These are phyloP conservation scores for Lachnellula cervina DNA, from an alignment of 2,329 filamentous ascomycete genomes.

Conservation along the genomic window DNA sequence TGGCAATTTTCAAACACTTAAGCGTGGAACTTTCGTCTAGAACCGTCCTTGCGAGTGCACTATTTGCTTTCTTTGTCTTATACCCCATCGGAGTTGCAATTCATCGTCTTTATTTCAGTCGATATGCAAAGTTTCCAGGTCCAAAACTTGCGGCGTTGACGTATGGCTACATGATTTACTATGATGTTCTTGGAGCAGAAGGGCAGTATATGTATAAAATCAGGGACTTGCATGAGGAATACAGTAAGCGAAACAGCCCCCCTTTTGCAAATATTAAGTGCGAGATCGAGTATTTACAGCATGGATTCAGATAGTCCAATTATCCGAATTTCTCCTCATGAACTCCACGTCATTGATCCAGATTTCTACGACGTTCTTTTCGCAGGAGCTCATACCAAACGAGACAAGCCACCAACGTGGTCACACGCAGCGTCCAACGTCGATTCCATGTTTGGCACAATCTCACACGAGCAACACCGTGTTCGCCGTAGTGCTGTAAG, in stretches of 20 bases:
- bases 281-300: background rate
- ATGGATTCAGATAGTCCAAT: slow-evolving; percentile 11
- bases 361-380: slow-evolving; percentile 21
- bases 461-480: slow-evolving; percentile 14
- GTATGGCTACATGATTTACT: slow-evolving; percentile 31
- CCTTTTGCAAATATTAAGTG: background rate
- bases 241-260: slow-evolving; percentile 25
- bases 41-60: too few species aligned
- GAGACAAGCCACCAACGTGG: slow-evolving; percentile 17
- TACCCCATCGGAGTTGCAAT: background rate
- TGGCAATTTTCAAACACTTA: too few species aligned
- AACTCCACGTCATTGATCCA: slow-evolving; percentile 17
- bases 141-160: slow-evolving; percentile 28
- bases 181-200: slow-evolving; percentile 35
- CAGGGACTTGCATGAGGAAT: slow-evolving; percentile 38
- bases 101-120: slow-evolving; percentile 15
- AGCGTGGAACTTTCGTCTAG: too few species aligned
- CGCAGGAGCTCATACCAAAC: slow-evolving; percentile 10
- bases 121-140: slow-evolving; percentile 22
- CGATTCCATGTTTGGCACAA: slow-evolving; percentile 14
- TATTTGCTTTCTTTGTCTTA: background rate
- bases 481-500: slow-evolving; percentile 14
- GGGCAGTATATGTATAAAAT: slow-evolving; percentile 42
- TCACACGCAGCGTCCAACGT: slow-evolving; percentile 4
- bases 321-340: slow-evolving; percentile 17